Percentiles rank a stretch among this genome's conserved stretches.
Evolutionary conservation across 1,284 basidiomycete genomes (phyloP).

Genomic region (Phylloboletellus chloephorus): DNA sequence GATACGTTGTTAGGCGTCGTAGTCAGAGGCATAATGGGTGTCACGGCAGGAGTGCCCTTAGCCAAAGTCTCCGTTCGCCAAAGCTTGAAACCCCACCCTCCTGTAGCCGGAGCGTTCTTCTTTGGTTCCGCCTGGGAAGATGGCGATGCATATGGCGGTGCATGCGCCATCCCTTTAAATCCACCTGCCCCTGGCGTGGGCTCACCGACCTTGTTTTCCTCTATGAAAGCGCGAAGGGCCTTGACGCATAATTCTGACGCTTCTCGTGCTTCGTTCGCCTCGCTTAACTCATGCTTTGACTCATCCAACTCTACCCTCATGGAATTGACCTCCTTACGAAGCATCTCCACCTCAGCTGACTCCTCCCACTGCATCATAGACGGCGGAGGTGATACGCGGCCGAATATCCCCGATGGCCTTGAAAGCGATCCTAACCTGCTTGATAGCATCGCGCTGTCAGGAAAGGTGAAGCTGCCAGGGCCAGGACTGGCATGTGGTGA

Average conservation of each 20-base stretch:
- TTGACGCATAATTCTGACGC: constrained; percentile 84
- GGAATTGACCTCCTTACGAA: constrained; percentile 58
- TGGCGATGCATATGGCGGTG: constrained; percentile 2
- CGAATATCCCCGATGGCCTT: constrained; percentile 49
- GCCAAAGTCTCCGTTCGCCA: constrained; percentile 47
- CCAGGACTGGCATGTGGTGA: constrained; percentile 32
- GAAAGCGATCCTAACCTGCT: constrained; percentile 21
- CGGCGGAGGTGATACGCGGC: constrained; percentile 40
- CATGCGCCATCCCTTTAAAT: constrained; percentile 7
- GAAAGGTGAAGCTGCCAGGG: constrained; percentile 25
- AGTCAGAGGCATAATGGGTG: constrained; percentile 31
- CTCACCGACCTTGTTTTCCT: constrained; percentile 58
- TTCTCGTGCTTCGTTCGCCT: constrained; percentile 77
- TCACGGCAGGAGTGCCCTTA: constrained; percentile 21
- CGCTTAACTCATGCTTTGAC: constrained; percentile 60
- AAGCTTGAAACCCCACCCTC: constrained; percentile 58
- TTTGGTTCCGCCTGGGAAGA: constrained; percentile 39
- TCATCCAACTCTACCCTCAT: constrained; percentile 59
- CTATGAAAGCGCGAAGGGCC: constrained; percentile 81
- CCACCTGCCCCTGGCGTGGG: constrained; percentile 21
- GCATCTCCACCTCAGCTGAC: constrained; percentile 43
- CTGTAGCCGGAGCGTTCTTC: constrained; percentile 26
- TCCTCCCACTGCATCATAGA: constrained; percentile 32
- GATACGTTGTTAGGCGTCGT: constrained; percentile 15
- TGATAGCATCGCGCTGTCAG: constrained; percentile 19